Evolutionary conservation across 2,329 filamentous ascomycete species (phyloP).

Genomic region (Penicillium brasilianum): DNA sequence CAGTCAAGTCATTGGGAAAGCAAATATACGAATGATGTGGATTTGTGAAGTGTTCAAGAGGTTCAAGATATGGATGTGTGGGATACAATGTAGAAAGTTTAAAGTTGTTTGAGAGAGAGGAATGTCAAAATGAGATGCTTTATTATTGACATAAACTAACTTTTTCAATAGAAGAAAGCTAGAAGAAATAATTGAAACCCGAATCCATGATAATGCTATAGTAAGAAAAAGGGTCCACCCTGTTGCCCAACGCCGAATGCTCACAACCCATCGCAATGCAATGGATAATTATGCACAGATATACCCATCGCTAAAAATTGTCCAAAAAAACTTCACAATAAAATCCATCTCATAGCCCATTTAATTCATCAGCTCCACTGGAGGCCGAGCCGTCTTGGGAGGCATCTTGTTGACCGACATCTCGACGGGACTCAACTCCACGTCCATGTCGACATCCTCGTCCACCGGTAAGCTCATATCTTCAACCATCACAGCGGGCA

Average conservation of each 20-base stretch:
- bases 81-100: not conserved
- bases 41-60: not conserved
- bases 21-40: not conserved
- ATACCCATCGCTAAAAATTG: slow-evolving; percentile 28
- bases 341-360: not conserved
- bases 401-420: slow-evolving; percentile 50
- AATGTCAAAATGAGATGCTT: not conserved
- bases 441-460: slow-evolving; percentile 52
- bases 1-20: not conserved
- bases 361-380: slow-evolving; percentile 61
- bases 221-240: not conserved
- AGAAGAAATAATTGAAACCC: not conserved
- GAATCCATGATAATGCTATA: slow-evolving; percentile 1
- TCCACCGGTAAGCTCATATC: slow-evolving; percentile 58
- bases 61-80: not conserved
- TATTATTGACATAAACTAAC: not conserved
- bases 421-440: slow-evolving; percentile 48
- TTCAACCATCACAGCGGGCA: slow-evolving; percentile 68
- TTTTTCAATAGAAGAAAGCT: not conserved
- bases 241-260: slow-evolving; percentile 25
- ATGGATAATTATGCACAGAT: slow-evolving; percentile 22
- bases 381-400: slow-evolving; percentile 60
- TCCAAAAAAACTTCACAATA: slow-evolving; percentile 14
- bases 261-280: slow-evolving; percentile 14
- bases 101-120: too few species aligned